Percentiles rank a stretch among this genome's conserved stretches.
phyloP scores from a whole-genome alignment of 306 rosid genomes.

The Castanea crenata region DNA sequence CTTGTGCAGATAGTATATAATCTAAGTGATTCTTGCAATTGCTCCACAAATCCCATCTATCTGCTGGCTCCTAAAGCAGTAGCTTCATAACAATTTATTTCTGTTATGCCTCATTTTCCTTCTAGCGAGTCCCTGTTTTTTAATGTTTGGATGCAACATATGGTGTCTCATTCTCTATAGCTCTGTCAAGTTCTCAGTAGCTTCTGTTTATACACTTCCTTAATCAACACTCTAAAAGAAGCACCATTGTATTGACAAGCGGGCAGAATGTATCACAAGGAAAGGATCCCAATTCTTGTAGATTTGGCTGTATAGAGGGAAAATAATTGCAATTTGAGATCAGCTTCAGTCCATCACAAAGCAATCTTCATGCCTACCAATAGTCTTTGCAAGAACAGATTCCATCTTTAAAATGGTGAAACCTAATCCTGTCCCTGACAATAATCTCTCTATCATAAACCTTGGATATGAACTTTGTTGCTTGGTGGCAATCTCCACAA shows the following conservation, averaged over 20 bases:
- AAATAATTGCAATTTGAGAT: background rate
- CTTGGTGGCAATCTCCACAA: conserved; percentile 53
- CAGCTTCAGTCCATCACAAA: background rate
- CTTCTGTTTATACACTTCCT: background rate
- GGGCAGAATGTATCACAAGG: background rate
- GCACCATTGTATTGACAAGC: background rate
- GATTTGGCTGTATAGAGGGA: background rate
- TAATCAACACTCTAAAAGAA: background rate
- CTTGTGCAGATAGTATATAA: background rate
- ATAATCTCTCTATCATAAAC: conserved; percentile 41
- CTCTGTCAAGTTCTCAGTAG: background rate
- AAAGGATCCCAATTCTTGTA: background rate
- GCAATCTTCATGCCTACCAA: conserved; percentile 34
- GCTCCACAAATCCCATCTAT: background rate
- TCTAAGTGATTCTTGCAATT: background rate
- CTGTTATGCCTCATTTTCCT: background rate
- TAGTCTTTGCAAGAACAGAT: conserved; percentile 54
- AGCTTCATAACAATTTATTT: background rate
- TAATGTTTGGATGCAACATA: no score
- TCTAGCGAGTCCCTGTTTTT: no score
- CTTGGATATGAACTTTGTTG: conserved; percentile 50
- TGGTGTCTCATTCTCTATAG: background rate
- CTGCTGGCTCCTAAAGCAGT: background rate
- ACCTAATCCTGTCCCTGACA: conserved; percentile 50
- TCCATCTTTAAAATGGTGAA: conserved; percentile 51